Percentiles rank a stretch among this genome's conserved stretches.
These are phyloP conservation scores for Saturnispora bothae DNA, from an alignment of 805 yeast species.

Conservation along the genomic window DNA sequence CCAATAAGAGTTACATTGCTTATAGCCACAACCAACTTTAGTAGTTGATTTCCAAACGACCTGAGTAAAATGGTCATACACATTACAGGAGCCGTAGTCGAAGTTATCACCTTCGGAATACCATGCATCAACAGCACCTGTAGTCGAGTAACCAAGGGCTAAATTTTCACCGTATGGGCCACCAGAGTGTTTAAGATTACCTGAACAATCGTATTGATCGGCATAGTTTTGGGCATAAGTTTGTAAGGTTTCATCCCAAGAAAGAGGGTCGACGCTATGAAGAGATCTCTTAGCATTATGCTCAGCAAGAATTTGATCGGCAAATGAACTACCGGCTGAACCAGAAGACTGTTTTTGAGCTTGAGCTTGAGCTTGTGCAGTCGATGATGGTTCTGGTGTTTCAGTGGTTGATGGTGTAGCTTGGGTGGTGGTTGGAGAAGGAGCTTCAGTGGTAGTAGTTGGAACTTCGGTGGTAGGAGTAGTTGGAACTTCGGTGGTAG, in stretches of 20 bases:
- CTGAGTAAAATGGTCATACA: constrained; percentile 62
- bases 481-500: constrained; percentile 1
- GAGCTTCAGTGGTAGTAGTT: constrained; percentile 9
- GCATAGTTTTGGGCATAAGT: constrained; percentile 53
- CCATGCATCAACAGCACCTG: constrained; percentile 60
- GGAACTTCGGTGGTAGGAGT: constrained; percentile 8
- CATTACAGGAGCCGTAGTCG: constrained; percentile 40
- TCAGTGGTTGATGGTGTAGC: constrained; percentile 13
- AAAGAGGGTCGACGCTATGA: constrained; percentile 40
- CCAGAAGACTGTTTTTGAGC: no score
- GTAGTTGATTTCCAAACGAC: constrained; percentile 56
- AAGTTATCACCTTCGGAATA: constrained; percentile 52
- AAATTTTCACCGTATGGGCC: constrained; percentile 70
- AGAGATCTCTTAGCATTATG: constrained; percentile 53
- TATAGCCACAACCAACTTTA: constrained; percentile 57
- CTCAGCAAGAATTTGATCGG: constrained; percentile 36
- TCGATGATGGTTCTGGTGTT: constrained; percentile 12
- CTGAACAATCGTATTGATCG: constrained; percentile 44
- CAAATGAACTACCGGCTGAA: constrained; percentile 17
- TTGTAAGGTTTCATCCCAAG: constrained; percentile 48
- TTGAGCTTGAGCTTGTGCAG: constrained; percentile 10
- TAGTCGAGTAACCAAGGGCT: constrained; percentile 49
- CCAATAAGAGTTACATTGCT: constrained; percentile 37
- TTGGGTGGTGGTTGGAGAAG: constrained; percentile 10
- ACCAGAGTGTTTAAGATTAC: constrained; percentile 50